Percentiles rank a stretch among this genome's conserved stretches.
Evolutionary conservation across 179 eudicot genomes (phyloP).

Genomic region (Camellia oleifera): DNA sequence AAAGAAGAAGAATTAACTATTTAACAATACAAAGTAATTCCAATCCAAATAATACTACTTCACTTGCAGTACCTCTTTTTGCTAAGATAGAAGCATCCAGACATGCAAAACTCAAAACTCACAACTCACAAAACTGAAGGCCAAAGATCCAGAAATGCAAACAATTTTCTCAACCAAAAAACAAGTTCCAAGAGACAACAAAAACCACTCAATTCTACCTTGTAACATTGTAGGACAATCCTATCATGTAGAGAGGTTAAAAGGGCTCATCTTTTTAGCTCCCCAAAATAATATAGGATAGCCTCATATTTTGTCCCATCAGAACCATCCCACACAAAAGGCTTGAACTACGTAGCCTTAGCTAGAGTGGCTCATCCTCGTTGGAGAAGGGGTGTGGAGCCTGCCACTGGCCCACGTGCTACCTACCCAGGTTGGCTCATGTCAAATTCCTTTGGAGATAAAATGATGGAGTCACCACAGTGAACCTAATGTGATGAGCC

Average conservation of each 20-base stretch:
- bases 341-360: neutral
- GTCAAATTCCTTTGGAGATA: no score
- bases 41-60: neutral
- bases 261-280: neutral
- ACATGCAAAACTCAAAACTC: neutral
- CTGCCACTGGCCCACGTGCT: no score
- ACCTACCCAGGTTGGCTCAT: no score
- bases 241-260: neutral
- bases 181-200: neutral
- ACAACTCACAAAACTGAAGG: neutral
- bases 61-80: neutral
- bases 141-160: neutral
- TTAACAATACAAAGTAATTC: neutral
- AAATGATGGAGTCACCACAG: no score
- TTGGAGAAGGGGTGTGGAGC: no score
- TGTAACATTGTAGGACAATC: neutral
- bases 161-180: neutral
- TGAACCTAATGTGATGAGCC: no score
- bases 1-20: neutral
- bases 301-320: neutral
- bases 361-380: no score
- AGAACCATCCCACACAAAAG: neutral
- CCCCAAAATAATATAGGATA: neutral
- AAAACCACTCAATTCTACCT: neutral
- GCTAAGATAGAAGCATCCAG: neutral